Percentiles rank a stretch among this genome's conserved stretches.
Conservation (phyloP, 345 rosid genomes). For the Salix suchowensis region DNA sequence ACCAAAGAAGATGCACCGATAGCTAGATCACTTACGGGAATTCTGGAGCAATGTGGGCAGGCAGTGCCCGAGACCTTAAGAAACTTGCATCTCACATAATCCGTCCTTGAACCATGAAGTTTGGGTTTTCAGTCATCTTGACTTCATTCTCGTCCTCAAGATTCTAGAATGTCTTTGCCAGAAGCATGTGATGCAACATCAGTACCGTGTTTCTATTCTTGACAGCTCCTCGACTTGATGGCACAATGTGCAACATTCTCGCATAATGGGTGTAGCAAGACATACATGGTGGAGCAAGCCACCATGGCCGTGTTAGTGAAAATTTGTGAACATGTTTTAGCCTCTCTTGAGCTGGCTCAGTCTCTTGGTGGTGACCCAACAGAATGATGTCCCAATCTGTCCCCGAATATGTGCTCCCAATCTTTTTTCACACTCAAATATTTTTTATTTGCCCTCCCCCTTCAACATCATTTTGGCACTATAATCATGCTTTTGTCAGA, state of each 20-base stretch:
- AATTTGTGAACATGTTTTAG: background rate
- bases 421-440: background rate
- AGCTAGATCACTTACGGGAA: slow-evolving; percentile 37
- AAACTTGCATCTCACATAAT: slow-evolving; percentile 14
- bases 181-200: background rate
- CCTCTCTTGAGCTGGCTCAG: background rate
- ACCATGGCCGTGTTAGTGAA: background rate
- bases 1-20: slow-evolving; percentile 32
- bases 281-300: background rate
- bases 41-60: slow-evolving; percentile 53
- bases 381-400: background rate
- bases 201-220: background rate
- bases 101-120: slow-evolving; percentile 7
- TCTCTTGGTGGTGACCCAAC: background rate
- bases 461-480: background rate
- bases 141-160: background rate
- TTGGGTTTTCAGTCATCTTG: background rate
- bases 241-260: background rate
- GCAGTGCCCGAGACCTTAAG: slow-evolving; percentile 41
- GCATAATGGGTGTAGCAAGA: no score
- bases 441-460: background rate
- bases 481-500: background rate
- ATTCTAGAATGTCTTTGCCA: background rate
- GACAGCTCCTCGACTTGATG: background rate
- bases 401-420: background rate